Evolutionary conservation across 768 basidiomycete species (phyloP), one percentile per base, ranked within the genome.

Genomic region (Amanita thiersii): DNA sequence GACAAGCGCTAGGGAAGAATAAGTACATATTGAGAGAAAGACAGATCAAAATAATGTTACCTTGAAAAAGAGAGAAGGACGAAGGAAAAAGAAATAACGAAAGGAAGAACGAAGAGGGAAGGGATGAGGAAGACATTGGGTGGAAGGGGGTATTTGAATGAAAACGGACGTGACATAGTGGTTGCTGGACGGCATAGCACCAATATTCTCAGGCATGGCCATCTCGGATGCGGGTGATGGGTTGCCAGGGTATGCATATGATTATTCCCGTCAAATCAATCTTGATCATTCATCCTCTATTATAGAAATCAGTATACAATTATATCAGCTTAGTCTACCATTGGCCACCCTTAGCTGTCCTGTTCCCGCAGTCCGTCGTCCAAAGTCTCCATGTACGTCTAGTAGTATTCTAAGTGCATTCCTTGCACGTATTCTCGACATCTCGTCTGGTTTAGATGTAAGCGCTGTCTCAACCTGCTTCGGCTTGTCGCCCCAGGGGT

Each of bases 381-480:
- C 83, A 64, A 90, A 86, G 58, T 91, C 86, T n/a, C 86, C 86
- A 61, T 89, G 87, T 28, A 88, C 84, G 52, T 91, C 90, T 56
- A 92, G 65, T 48, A 92, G 61, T 46, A 91, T 90, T 62, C 92
- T 91, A 54, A 99, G 75, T 10, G 92, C 94, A 68, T 97, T 97
- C 44, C 94, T 74, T 14, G 96, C 94, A 41, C 96, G 77, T 31
- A 94, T 75, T 56, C 82, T 79, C 21, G 90, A 77, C 64, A 98
- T 71, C 45, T 97, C 94, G 51, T 87, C 85, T 28, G 75, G 74
- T 41, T 76, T 75, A 43, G 77, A 72, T 5, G 76, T 88, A 43
- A 84, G 75, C 41, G 69, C 73, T 12, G 79, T 91, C 59, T 81
- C 77, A 47, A 83, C 72, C 55, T 77, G 77, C 40, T 66, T 70